phyloP scores from a whole-genome alignment of 2,329 filamentous ascomycete species.

The Aspergillus udagawae region DNA sequence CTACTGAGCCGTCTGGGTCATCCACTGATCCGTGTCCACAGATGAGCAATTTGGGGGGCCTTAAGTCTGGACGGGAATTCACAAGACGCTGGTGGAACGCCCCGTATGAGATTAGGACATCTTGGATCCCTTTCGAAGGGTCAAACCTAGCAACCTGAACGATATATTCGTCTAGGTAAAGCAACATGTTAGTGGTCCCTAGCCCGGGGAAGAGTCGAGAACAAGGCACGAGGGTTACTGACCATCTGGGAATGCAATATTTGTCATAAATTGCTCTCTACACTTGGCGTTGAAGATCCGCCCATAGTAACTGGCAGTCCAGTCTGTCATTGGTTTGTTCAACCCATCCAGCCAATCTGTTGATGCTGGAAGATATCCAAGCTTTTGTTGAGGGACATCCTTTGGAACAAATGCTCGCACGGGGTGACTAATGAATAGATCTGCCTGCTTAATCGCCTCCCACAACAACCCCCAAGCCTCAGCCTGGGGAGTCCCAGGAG shows the following conservation, averaged over 20 bases:
- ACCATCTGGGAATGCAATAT: constrained; percentile 36
- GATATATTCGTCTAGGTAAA: constrained; percentile 65
- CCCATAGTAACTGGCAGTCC: constrained; percentile 69
- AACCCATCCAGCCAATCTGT: constrained; percentile 82
- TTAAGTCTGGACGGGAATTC: constrained; percentile 44
- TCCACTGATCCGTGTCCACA: constrained; percentile 77
- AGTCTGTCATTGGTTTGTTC: constrained; percentile 69
- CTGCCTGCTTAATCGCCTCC: constrained; percentile 64
- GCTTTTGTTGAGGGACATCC: constrained; percentile 61
- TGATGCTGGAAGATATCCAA: constrained; percentile 73
- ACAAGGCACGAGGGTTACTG: not conserved
- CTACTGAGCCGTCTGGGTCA: constrained; percentile 68
- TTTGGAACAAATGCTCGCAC: constrained; percentile 70
- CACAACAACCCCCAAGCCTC: constrained; percentile 75
- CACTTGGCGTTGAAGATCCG: constrained; percentile 65
- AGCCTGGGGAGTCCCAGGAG: constrained; percentile 61
- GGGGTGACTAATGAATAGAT: constrained; percentile 79
- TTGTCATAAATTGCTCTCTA: constrained; percentile 52
- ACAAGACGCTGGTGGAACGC: constrained; percentile 62
- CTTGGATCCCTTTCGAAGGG: constrained; percentile 75
- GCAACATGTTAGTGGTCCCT: constrained; percentile 33
- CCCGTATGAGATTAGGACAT: constrained; percentile 71
- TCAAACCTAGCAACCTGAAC: constrained; percentile 79
- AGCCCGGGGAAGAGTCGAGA: not conserved
- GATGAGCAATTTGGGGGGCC: constrained; percentile 67